phyloP scores from a whole-genome alignment of 176 grass and related monocot genomes.

The Miscanthus lutarioriparius region DNA sequence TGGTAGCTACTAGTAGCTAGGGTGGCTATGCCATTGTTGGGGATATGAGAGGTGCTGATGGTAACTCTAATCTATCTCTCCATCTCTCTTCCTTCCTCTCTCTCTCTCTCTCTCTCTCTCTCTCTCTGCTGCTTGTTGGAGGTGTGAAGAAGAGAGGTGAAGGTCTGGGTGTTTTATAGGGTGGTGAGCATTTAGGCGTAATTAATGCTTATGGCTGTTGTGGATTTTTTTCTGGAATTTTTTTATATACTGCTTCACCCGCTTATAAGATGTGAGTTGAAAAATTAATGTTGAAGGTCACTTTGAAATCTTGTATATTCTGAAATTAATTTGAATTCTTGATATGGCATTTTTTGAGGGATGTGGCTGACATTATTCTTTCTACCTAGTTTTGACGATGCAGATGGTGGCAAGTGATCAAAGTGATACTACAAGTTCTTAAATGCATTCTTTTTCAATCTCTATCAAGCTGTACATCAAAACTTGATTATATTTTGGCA shows the following conservation, averaged over 20 bases:
- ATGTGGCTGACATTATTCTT: neutral
- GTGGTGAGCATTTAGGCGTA: neutral
- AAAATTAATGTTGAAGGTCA: conserved; percentile 2
- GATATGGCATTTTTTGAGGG: neutral
- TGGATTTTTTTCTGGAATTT: neutral
- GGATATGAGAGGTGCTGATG: neutral
- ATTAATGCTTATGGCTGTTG: neutral
- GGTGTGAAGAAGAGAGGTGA: conserved; percentile 16
- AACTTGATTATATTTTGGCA: neutral
- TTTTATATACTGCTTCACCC: neutral
- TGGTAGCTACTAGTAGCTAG: neutral
- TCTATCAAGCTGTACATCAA: neutral
- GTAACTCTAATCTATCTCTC: conserved; percentile 25
- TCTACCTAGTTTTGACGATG: neutral
- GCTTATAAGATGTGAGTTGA: neutral
- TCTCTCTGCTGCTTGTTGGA: conserved; percentile 7
- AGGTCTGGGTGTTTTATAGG: conserved; percentile 16
- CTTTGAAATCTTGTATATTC: neutral
- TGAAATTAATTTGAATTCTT: conserved; percentile 1
- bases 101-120: conserved; percentile 3
- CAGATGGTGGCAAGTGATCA: conserved; percentile 18
- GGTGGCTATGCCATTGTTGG: neutral
- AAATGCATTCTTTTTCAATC: neutral
- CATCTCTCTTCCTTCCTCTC: conserved; percentile 17
- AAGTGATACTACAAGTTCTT: neutral